Evolutionary conservation across 345 rosid species (phyloP), one percentile per base, ranked within the genome.

Genomic region (Brassica juncea): DNA sequence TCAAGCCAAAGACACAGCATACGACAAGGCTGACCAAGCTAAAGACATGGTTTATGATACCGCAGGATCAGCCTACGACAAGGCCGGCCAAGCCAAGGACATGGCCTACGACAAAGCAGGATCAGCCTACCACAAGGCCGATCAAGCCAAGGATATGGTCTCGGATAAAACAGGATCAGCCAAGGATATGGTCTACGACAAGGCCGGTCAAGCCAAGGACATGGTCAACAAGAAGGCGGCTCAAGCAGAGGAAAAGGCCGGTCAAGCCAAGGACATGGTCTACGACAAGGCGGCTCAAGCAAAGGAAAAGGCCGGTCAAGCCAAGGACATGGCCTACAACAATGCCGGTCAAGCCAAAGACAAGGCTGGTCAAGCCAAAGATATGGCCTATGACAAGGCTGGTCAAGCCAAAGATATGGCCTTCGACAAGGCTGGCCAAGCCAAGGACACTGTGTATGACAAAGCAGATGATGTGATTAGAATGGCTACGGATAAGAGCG

Each of bases 71-170:
- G 74, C 86, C 3, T 27, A 39, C 21, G 64, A 65, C 25, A 74
- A 49, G 8, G 61, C 10, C 1, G 78, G 81, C 11, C 75, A 82
- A 52, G 86, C 79, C 6, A 72, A 70, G 14, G 64, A 77, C 5
- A 44, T 44, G 47, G 47, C 8, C 11, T 39, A 39, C 12, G 47
- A 83, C 23, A 85, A 82, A 49, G 81, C 28, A 3, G 39, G 23
- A 15, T 4, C 23, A 52, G 42, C 58, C 42, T 44, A 44, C 4
- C 15, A 44, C 5, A 4, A 57, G 34, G 66, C 55, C 1, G 28
- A 70, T 32, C 77, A 77, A 54, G 57, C 73, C 12, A 81, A 72
- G 32, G 77, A 81, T 34, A 47, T 15, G 65, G 74, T 85, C 3
- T 27, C 25, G 21, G 63, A 65, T n/a, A 74, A 47, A 42, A 63